Base-by-base conservation (phyloP, 495 filamentous ascomycete genomes). In the Aspergillus incahuasiensis region DNA sequence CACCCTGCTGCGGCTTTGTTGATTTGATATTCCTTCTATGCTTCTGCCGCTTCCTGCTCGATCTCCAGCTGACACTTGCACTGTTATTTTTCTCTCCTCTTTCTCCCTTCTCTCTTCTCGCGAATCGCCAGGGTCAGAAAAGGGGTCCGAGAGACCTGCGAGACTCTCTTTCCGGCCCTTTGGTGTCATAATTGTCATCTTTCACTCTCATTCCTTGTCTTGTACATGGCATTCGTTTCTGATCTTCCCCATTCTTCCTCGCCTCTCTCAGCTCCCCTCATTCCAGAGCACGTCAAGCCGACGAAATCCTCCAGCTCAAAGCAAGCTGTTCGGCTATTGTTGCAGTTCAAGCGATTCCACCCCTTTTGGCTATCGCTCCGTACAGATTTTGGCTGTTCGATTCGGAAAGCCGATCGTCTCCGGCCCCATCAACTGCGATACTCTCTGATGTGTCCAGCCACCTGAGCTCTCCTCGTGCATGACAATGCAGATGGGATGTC, bases 401-500 rank as follows among this genome's bases (percentile, higher is more conserved):
- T 35, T 50, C 24, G 24, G 16, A 16, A 47, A 41, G 28, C 20
- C 38, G 16, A 16, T 25, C 44, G 24, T 55, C 46, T n/a, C 28
- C 41, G n/a, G 35, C 22, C 35, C 12, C 38, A 20, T 32, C n/a
- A n/a, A 32, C 34, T n/a, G 41, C 32, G 9, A 52, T 32, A 39
- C 28, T 48, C 32, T 19, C 52, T 56, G 53, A 65, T 62, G 59
- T 64, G 38, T 55, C 56, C 44, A 55, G 54, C 57, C 54, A 59
- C 47, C 58, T 57, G 47, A 52, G 19, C 19, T 54, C n/a, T 58
- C 56, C 60, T 60, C 60, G 50, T 55, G 58, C 57, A 63, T 62
- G 48, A 66, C 55, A 61, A 66, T 68, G 64, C 67, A 68, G 63
- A 71, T 73, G 71, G 69, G 67, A 70, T 68, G 68, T 70, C 64